Evolutionary conservation across 768 basidiomycete genomes (phyloP).

Genomic region (Pleurotus pulmonarius): DNA sequence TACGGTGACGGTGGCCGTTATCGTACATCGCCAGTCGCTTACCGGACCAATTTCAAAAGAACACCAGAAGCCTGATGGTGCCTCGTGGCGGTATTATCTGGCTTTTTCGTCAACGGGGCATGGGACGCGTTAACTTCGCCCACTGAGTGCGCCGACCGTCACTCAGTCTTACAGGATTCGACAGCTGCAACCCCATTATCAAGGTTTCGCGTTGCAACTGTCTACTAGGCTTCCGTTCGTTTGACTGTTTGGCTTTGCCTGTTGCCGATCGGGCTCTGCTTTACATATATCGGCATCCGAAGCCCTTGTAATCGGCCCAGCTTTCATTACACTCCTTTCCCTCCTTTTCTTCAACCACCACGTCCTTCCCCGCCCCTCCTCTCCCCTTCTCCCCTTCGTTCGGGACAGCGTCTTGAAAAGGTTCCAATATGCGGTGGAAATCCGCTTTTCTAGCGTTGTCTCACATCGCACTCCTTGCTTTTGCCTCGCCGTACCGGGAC

Average conservation of each 20-base stretch:
- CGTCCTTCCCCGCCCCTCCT: slow-evolving; percentile 12
- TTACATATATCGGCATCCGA: not conserved
- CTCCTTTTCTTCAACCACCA: slow-evolving; percentile 10
- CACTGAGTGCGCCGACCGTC: not conserved
- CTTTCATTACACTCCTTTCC: not conserved
- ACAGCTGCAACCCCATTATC: not conserved
- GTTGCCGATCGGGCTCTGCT: slow-evolving; percentile 2
- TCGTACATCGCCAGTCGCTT: too few species aligned
- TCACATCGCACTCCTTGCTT: slow-evolving; percentile 31
- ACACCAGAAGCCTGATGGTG: not conserved
- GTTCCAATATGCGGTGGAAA: slow-evolving; percentile 39
- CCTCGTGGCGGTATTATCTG: not conserved
- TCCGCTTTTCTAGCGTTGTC: slow-evolving; percentile 34
- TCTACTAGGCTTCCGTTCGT: too few species aligned
- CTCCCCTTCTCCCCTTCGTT: slow-evolving; percentile 15
- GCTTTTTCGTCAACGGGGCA: not conserved
- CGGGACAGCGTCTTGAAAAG: slow-evolving; percentile 5
- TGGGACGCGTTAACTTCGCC: too few species aligned
- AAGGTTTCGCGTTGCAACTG: not conserved
- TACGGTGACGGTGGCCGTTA: too few species aligned
- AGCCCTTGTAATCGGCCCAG: too few species aligned
- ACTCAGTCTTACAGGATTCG: not conserved
- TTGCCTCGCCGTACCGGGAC: slow-evolving; percentile 64
- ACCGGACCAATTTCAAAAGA: not conserved
- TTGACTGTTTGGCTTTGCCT: not conserved